phyloP scores from a whole-genome alignment of 352 stramenopile genomes.

The Phytophthora gonapodyides region DNA sequence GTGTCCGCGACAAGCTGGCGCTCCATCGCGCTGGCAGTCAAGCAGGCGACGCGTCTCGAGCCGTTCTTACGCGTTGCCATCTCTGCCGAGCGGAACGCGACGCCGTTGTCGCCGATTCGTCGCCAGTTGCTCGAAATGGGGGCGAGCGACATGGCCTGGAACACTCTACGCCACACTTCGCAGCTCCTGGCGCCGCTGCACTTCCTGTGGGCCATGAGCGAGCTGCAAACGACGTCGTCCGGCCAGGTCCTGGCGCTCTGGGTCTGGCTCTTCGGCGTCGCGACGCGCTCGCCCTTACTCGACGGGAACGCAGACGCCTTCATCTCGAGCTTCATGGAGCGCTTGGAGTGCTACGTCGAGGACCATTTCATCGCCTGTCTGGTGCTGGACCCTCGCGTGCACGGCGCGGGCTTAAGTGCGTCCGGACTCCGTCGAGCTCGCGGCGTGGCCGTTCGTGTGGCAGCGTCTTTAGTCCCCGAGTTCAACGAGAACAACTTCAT shows the following conservation, averaged over 20 bases:
- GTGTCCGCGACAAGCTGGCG: slow-evolving; percentile 27
- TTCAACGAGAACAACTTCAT: slow-evolving; percentile 46
- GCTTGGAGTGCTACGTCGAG: slow-evolving; percentile 41
- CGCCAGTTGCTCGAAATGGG: slow-evolving; percentile 24
- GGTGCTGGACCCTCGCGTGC: slow-evolving; percentile 43
- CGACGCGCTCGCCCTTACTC: slow-evolving; percentile 37
- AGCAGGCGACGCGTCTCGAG: slow-evolving; percentile 27
- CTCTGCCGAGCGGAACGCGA: slow-evolving; percentile 12
- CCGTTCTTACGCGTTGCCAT: slow-evolving; percentile 26
- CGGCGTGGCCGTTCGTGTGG: slow-evolving; percentile 36
- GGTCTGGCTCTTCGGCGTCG: slow-evolving; percentile 39
- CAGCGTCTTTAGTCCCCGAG: slow-evolving; percentile 19
- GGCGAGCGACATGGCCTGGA: slow-evolving; percentile 29
- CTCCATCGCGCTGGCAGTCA: slow-evolving; percentile 36
- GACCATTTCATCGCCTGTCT: slow-evolving; percentile 42
- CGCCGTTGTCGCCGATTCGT: slow-evolving; percentile 10
- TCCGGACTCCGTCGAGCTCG: slow-evolving; percentile 42
- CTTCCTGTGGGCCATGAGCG: slow-evolving; percentile 33
- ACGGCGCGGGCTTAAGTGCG: slow-evolving; percentile 41
- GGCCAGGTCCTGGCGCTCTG: slow-evolving; percentile 40
- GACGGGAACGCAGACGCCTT: slow-evolving; percentile 23
- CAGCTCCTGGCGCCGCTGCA: slow-evolving; percentile 36
- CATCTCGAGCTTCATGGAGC: slow-evolving; percentile 29
- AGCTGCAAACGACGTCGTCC: slow-evolving; percentile 37
- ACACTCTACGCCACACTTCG: slow-evolving; percentile 22